Base-by-base conservation (phyloP, 345 rosid genomes). In the Salix viminalis region DNA sequence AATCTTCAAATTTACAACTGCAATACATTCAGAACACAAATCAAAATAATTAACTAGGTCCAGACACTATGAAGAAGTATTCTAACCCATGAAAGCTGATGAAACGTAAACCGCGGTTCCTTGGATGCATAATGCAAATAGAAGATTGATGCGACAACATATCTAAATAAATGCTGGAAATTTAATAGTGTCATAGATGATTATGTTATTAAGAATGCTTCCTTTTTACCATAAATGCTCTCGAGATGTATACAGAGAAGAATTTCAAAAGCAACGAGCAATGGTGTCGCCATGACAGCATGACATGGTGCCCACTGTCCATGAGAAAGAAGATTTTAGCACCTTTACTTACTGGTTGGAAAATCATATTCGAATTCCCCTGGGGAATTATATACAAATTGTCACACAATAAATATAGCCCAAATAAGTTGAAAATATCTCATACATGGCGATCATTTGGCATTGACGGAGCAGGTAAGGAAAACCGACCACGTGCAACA, bases 221-320 rank as follows among this genome's bases (percentile, higher is more conserved):
- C 6, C 77, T 64, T 6, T 37, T 62, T 88, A 91, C 97, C 94
- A 85, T 87, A 89, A 79, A 77, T 80, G 72, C 86, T 81, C 79
- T 90, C 88, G 30, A 94, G 93, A 85, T 80, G 91, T 65, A 90
- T 87, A 80, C 96, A 94, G 21, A 94, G 91, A 28, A 94, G 90
- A 54, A 94, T 83, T 76, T 92, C 97, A 74, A 94, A 94, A 73
- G 96, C 95, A 74, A 94, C 85, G 84, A 94, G 88, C 83, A 92
- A 83, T 2, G 98, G 97, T 7, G 88, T 84, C 1, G 98, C 96
- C 86, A 87, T 80, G 60, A 91, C 81, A 15, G 94, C 85, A 68
- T 94, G 98, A 77, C 76, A 89, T 46, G 98, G 97, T 64, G 98
- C 97, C 97, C 96, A 94, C 98, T 94, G 92, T 85, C 78, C 78